These are phyloP conservation scores for Agaricus blazei DNA, from an alignment of 768 basidiomycete genomes.

Conservation along the genomic window DNA sequence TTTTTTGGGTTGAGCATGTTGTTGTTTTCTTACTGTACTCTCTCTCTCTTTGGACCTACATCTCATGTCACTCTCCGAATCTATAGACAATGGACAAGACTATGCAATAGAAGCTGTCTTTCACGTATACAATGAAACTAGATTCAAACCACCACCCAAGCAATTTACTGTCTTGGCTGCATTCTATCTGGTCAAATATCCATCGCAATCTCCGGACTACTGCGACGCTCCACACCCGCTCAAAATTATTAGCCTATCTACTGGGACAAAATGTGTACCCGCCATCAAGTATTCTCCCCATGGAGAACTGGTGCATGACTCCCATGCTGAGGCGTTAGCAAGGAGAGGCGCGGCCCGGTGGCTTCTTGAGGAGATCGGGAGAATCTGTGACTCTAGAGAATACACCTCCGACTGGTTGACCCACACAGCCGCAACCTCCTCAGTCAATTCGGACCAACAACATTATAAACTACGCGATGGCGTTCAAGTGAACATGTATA, in stretches of 20 bases:
- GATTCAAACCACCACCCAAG: constrained; percentile 44
- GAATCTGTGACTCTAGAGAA: constrained; percentile 20
- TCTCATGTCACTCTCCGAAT: constrained; percentile 1
- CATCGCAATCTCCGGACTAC: constrained; percentile 12
- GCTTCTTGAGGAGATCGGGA: constrained; percentile 67
- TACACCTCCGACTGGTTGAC: constrained; percentile 30
- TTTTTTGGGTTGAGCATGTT: too few relatives aligned
- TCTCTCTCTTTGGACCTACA: not conserved
- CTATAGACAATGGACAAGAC: constrained; percentile 5
- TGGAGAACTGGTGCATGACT: constrained; percentile 84
- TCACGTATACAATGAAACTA: constrained; percentile 37
- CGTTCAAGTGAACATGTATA: constrained; percentile 62
- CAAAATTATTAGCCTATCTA: constrained; percentile 67
- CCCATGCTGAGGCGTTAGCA: constrained; percentile 90
- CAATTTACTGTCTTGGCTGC: constrained; percentile 67
- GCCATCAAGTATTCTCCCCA: constrained; percentile 47
- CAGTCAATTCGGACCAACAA: constrained; percentile 15
- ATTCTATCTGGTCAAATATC: constrained; percentile 33
- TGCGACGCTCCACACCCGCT: not conserved
- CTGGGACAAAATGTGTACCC: constrained; percentile 87
- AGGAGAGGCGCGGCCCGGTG: constrained; percentile 74
- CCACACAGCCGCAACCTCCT: not conserved
- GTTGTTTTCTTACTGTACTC: not conserved
- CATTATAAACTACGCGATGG: constrained; percentile 40
- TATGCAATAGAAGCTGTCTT: constrained; percentile 27